Percentiles rank a stretch among this genome's conserved stretches.
phyloP scores from a whole-genome alignment of 495 filamentous ascomycete genomes.

The Neurospora sublineolata region DNA sequence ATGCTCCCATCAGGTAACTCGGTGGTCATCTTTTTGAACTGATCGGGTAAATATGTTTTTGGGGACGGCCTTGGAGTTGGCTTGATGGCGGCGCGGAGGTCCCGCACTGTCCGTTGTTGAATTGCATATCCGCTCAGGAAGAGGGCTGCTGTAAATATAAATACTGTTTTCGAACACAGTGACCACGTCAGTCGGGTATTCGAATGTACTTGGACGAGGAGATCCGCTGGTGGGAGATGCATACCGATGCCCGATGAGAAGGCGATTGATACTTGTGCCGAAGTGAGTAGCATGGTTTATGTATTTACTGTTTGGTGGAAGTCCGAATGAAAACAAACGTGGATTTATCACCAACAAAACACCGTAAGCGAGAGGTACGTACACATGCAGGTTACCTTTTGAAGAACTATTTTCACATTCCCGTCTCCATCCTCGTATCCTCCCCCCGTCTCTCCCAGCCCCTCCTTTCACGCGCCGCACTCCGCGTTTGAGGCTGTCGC shows the following conservation, averaged over 20 bases:
- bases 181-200: not conserved
- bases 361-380: not conserved
- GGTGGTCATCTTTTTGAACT: slow-evolving; percentile 21
- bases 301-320: not conserved
- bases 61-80: slow-evolving; percentile 26
- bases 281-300: slow-evolving; percentile 37
- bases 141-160: slow-evolving; percentile 40
- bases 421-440: not conserved
- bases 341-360: not conserved
- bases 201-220: not conserved
- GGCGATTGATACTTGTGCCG: slow-evolving; percentile 40
- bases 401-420: not conserved
- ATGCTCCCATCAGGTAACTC: slow-evolving; percentile 28
- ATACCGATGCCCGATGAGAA: slow-evolving; percentile 38
- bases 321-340: not conserved
- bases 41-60: slow-evolving; percentile 32
- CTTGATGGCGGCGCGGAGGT: slow-evolving; percentile 38
- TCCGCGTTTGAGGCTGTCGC: not conserved
- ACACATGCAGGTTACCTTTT: not conserved
- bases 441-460: not conserved
- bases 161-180: slow-evolving; percentile 18
- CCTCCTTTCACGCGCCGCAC: not conserved
- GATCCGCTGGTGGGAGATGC: slow-evolving; percentile 7
- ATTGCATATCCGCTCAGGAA: slow-evolving; percentile 42
- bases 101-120: slow-evolving; percentile 42